Percentiles rank a stretch among this genome's conserved stretches.
Evolutionary conservation across 768 basidiomycete species (phyloP).

Genomic region (Hericium erinaceus): DNA sequence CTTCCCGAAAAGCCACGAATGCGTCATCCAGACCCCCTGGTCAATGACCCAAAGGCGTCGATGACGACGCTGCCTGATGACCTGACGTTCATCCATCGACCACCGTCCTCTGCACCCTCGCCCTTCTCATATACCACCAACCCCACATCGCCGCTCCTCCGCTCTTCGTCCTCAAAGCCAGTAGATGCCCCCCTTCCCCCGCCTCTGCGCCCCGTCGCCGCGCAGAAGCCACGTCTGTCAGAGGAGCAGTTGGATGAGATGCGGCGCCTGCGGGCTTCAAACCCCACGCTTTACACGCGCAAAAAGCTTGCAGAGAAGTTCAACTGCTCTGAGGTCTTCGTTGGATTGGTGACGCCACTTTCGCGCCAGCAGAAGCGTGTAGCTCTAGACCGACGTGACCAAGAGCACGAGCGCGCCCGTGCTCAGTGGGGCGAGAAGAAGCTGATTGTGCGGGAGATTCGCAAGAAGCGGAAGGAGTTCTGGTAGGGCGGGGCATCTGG

Average conservation of each 20-base stretch:
- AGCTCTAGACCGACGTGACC: conserved; percentile 34
- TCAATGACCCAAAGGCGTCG: conserved; percentile 3
- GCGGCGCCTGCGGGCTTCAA: conserved; percentile 41
- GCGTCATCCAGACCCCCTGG: conserved; percentile 11
- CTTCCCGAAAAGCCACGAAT: conserved; percentile 14
- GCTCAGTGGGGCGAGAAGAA: conserved; percentile 68
- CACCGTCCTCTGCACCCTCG: conserved; percentile 70
- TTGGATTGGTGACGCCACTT: conserved; percentile 55
- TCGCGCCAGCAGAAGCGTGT: conserved; percentile 38
- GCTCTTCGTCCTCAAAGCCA: conserved; percentile 22
- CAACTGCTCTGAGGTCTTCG: conserved; percentile 59
- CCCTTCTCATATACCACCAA: conserved; percentile 61
- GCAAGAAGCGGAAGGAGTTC: conserved; percentile 55
- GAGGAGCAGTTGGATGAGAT: conserved; percentile 49
- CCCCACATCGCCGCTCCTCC: conserved; percentile 65
- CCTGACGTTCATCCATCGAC: conserved; percentile 76
- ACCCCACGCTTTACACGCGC: conserved; percentile 55
- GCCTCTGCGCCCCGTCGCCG: conserved; percentile 9
- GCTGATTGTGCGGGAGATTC: conserved; percentile 49
- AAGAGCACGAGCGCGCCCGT: conserved; percentile 35
- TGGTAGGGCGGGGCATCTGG: conserved; percentile 42
- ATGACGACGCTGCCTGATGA: conserved; percentile 24
- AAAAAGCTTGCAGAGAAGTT: conserved; percentile 68
- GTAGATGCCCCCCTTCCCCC: conserved; percentile 19
- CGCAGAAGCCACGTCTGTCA: conserved; percentile 32